Percentiles rank a stretch among this genome's conserved stretches.
These are phyloP conservation scores for Suillus ampliporus DNA, from an alignment of 768 basidiomycete species.

Conservation along the genomic window DNA sequence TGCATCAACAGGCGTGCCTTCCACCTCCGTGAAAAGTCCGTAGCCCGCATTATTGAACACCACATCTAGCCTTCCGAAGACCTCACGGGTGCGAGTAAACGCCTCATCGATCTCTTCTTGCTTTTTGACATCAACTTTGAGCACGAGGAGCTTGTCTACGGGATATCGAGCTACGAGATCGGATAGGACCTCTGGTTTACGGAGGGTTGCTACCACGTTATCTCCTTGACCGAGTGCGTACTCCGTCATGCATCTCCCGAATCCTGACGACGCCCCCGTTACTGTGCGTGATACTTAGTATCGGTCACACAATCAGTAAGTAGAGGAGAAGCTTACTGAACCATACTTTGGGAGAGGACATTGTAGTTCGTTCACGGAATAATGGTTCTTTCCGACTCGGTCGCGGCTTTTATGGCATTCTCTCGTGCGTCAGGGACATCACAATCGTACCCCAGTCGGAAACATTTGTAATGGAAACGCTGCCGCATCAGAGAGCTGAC, in stretches of 20 bases:
- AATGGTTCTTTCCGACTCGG: no score
- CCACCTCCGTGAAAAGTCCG: constrained; percentile 37
- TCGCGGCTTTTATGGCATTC: no score
- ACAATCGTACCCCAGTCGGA: no score
- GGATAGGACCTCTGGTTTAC: constrained; percentile 39
- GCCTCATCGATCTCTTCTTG: constrained; percentile 37
- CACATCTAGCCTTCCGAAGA: constrained; percentile 48
- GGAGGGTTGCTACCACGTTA: constrained; percentile 47
- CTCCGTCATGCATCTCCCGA: constrained; percentile 38
- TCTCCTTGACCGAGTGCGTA: constrained; percentile 41
- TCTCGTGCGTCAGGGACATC: no score
- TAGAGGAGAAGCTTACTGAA: no score
- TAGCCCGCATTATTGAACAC: constrained; percentile 50
- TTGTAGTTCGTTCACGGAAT: no score
- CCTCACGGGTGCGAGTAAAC: constrained; percentile 36
- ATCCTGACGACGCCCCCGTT: no score
- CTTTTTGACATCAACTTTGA: constrained; percentile 46
- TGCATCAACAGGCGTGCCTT: constrained; percentile 35
- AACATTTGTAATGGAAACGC: no score
- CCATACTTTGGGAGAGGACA: no score
- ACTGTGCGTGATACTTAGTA: no score
- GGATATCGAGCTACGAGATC: constrained; percentile 32
- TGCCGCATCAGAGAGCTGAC: no score
- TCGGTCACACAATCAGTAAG: no score
- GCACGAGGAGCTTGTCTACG: constrained; percentile 36